Conservation (phyloP, 768 basidiomycete species). For the Macrocybe gigantea region DNA sequence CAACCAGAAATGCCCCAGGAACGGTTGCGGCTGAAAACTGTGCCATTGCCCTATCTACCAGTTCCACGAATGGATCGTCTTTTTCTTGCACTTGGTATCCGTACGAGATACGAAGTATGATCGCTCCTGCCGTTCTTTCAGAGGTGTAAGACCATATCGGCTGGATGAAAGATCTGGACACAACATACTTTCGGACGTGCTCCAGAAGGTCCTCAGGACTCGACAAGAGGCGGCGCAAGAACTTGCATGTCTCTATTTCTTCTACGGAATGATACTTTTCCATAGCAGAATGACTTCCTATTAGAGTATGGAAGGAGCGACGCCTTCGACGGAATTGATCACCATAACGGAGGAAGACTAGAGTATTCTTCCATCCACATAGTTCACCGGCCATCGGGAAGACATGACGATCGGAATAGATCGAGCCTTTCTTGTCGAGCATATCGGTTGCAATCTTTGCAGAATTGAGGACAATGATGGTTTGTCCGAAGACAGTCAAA, state of each 20-base stretch:
- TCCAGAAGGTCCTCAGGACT: conserved; percentile 39
- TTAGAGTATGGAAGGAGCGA: conserved; percentile 43
- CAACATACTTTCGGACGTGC: conserved; percentile 42
- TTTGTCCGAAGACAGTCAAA: not conserved
- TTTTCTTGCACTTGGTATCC: conserved; percentile 51
- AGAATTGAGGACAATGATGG: not conserved
- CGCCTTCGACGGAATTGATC: conserved; percentile 51
- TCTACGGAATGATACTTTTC: conserved; percentile 37
- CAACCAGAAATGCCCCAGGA: conserved; percentile 42
- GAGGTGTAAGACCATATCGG: conserved; percentile 1
- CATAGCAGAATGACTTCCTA: conserved; percentile 38
- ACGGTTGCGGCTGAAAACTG: conserved; percentile 45
- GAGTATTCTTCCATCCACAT: conserved; percentile 52
- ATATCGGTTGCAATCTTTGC: not conserved
- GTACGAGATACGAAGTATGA: conserved; percentile 50
- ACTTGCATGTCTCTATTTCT: conserved; percentile 41
- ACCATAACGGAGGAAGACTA: conserved; percentile 47
- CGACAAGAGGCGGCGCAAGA: conserved; percentile 41
- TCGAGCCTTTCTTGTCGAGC: conserved; percentile 1
- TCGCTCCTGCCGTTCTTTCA: conserved; percentile 41
- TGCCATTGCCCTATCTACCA: conserved; percentile 45
- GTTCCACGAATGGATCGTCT: conserved; percentile 42
- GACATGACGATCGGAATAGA: conserved; percentile 42
- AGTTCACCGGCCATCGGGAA: conserved; percentile 50
- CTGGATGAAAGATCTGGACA: conserved; percentile 2